These are phyloP conservation scores for Podospora sp. DNA, from an alignment of 495 filamentous ascomycete species.

Conservation along the genomic window DNA sequence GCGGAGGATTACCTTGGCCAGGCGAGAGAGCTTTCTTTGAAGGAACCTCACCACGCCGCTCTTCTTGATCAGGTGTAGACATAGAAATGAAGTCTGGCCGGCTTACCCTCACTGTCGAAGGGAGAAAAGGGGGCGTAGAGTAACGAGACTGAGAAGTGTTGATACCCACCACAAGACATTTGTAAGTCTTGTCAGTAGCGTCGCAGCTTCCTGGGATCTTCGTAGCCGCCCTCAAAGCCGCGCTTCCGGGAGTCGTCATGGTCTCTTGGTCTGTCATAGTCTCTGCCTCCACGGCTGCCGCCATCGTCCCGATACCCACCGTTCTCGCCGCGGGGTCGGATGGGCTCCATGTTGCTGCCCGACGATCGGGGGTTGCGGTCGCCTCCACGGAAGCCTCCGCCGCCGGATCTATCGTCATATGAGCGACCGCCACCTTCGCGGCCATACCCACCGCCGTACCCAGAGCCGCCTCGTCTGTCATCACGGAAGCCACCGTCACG, in stretches of 20 bases:
- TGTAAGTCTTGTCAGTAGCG: constrained; percentile 60
- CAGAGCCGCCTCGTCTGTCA: constrained; percentile 32
- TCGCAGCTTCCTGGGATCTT: constrained; percentile 77
- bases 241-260: constrained; percentile 63
- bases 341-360: constrained; percentile 71
- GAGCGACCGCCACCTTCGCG: constrained; percentile 58
- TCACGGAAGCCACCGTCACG: constrained; percentile 29
- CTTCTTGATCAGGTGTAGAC: not conserved
- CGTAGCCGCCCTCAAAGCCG: constrained; percentile 68
- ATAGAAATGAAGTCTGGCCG: constrained; percentile 22
- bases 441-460: constrained; percentile 59
- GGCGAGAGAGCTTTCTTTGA: not conserved
- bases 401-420: constrained; percentile 64
- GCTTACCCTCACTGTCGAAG: constrained; percentile 68
- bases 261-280: constrained; percentile 51
- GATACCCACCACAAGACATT: constrained; percentile 51
- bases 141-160: constrained; percentile 37
- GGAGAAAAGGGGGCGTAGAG: constrained; percentile 41
- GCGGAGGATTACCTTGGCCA: constrained; percentile 4
- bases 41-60: not conserved
- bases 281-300: constrained; percentile 45
- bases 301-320: constrained; percentile 49
- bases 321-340: constrained; percentile 52
- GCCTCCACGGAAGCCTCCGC: constrained; percentile 60
- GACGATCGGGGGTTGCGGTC: constrained; percentile 58